A percentile compares a stretch with the other conserved stretches of the same genome.
Evolutionary conservation across 345 rosid species (phyloP).

Genomic region (Brassica cretica): DNA sequence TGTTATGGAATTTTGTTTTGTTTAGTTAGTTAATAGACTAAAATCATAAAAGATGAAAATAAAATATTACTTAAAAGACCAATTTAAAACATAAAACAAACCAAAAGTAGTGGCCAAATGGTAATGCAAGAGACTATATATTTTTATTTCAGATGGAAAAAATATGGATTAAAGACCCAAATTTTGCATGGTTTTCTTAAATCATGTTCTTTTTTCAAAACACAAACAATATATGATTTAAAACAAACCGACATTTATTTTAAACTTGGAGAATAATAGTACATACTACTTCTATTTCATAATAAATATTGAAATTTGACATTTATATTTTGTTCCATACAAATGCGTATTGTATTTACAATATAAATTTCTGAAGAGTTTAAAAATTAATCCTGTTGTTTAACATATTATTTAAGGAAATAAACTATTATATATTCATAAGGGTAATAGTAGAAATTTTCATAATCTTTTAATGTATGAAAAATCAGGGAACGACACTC

Average conservation of each 20-base stretch:
- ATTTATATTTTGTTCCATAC: not conserved
- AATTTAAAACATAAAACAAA: not conserved
- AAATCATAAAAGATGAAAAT: not conserved
- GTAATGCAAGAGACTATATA: not conserved
- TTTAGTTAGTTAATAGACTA: not conserved
- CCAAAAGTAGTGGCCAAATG: not conserved
- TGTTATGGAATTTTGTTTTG: not conserved
- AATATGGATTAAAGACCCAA: too few species aligned
- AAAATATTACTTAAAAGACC: not conserved
- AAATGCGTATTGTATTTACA: not conserved
- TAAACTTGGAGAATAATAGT: not conserved
- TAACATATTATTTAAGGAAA: not conserved
- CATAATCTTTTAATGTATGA: not conserved
- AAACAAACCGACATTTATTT: not conserved
- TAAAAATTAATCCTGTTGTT: not conserved
- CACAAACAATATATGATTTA: not conserved
- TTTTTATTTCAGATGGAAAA: too few species aligned
- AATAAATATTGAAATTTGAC: not conserved
- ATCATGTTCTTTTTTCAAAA: not conserved
- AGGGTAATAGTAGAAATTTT: not conserved
- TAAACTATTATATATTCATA: not conserved
- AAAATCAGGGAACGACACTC: not conserved
- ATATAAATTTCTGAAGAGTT: not conserved
- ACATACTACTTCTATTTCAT: not conserved
- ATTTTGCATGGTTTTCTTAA: not conserved